Percentiles rank a stretch among this genome's conserved stretches.
Evolutionary conservation across 192 early-diverging fungal genomes (phyloP).

Genomic region (Coemansia sp.): DNA sequence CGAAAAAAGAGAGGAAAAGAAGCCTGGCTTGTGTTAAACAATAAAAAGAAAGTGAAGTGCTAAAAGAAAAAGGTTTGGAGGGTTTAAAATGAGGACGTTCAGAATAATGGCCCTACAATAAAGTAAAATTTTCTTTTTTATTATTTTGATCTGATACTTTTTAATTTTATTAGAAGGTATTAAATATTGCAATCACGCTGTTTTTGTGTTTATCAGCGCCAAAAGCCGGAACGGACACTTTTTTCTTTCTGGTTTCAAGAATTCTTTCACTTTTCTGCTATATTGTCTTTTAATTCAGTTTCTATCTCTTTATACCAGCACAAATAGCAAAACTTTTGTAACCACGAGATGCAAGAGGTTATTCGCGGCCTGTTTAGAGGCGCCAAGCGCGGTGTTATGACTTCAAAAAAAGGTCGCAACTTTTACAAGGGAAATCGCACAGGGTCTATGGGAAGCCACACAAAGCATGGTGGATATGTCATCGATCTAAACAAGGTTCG

Average conservation of each 20-base stretch:
- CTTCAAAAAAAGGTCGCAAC: conserved; percentile 54
- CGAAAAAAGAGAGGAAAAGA: background rate
- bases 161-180: too few relatives aligned
- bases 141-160: background rate
- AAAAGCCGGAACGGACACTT: background rate
- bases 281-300: conserved; percentile 2
- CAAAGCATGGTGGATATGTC: conserved; percentile 52
- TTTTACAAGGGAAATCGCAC: conserved; percentile 59
- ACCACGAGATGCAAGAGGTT: conserved; percentile 49
- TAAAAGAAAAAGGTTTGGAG: background rate
- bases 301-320: background rate
- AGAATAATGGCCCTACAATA: background rate
- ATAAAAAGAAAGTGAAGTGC: background rate
- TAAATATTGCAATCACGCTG: background rate
- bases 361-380: conserved; percentile 53
- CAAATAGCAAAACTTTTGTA: background rate
- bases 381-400: conserved; percentile 56
- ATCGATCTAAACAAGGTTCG: conserved; percentile 49
- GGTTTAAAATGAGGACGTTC: background rate
- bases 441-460: conserved; percentile 56
- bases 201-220: background rate
- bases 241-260: background rate
- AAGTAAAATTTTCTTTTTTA: background rate
- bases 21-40: background rate
- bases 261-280: background rate